Percentiles rank a stretch among this genome's conserved stretches.
Conservation (phyloP, 2,329 filamentous ascomycete genomes). For the Graphilbum fragrans region DNA sequence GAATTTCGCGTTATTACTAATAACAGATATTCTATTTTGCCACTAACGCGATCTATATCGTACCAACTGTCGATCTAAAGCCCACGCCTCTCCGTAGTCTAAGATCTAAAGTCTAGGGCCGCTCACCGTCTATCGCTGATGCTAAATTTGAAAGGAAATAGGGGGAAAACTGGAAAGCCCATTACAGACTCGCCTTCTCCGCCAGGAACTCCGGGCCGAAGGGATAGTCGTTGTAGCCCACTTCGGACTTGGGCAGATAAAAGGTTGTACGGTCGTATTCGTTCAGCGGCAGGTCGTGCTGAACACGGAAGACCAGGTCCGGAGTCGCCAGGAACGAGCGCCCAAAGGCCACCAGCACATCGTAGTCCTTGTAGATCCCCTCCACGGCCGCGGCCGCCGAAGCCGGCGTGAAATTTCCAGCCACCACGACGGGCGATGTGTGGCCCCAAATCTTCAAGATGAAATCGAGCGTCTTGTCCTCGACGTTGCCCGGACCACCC, state of each 20-base stretch:
- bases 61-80: too few relatives aligned
- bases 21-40: too few relatives aligned
- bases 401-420: slow-evolving; percentile 15
- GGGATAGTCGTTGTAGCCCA: slow-evolving; percentile 26
- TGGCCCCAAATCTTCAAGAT: slow-evolving; percentile 17
- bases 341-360: slow-evolving; percentile 25
- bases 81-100: too few relatives aligned
- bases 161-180: neutral
- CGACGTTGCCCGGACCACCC: slow-evolving; percentile 21
- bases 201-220: slow-evolving; percentile 17
- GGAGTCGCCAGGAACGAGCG: slow-evolving; percentile 30
- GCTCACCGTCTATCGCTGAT: too few relatives aligned
- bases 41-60: too few relatives aligned
- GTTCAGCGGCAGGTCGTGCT: slow-evolving; percentile 22
- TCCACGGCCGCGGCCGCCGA: slow-evolving; percentile 16
- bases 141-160: neutral
- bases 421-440: slow-evolving; percentile 17
- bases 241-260: slow-evolving; percentile 20
- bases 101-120: too few relatives aligned
- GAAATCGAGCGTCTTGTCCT: slow-evolving; percentile 16
- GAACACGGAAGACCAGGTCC: slow-evolving; percentile 27
- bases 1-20: too few relatives aligned
- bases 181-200: neutral
- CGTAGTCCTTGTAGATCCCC: slow-evolving; percentile 13
- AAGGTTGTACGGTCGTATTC: slow-evolving; percentile 24